Evolutionary conservation across 116 monocot species (phyloP).

Genomic region (Phalaenopsis hybrid): DNA sequence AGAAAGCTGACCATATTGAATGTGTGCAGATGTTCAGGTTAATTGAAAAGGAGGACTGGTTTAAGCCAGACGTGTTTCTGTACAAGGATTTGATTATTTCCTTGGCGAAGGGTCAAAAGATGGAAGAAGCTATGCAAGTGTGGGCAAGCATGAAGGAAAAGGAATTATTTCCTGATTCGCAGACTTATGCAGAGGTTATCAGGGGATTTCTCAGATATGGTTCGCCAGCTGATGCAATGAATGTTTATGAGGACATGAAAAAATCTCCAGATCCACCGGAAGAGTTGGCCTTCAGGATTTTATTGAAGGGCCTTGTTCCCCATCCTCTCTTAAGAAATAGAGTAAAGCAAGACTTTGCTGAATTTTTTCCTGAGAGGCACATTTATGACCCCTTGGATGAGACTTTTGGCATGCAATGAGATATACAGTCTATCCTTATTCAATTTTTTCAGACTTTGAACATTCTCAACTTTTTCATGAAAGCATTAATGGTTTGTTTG

Average conservation of each 20-base stretch:
- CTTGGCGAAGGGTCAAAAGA: conserved; percentile 66
- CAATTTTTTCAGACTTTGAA: neutral
- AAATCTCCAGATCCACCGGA: conserved; percentile 85
- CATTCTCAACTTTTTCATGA: neutral
- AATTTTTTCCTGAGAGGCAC: conserved; percentile 87
- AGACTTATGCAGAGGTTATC: conserved; percentile 92
- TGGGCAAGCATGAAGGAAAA: conserved; percentile 74
- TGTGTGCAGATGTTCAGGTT: conserved; percentile 69
- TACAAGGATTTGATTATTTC: conserved; percentile 89
- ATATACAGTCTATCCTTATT: neutral
- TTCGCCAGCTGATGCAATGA: conserved; percentile 98
- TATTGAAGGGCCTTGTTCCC: conserved; percentile 84
- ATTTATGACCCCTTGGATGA: conserved; percentile 94
- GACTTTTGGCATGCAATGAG: conserved; percentile 78
- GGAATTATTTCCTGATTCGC: conserved; percentile 72
- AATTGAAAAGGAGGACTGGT: conserved; percentile 87
- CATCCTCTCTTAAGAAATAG: conserved; percentile 77
- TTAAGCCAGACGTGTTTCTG: conserved; percentile 77
- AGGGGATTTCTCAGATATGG: conserved; percentile 84
- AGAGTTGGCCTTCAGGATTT: conserved; percentile 75
- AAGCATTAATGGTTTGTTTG: neutral
- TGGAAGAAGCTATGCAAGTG: conserved; percentile 80
- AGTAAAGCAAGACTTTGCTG: conserved; percentile 89
- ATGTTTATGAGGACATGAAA: conserved; percentile 91
- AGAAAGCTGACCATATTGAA: conserved; percentile 3